A percentile compares a stretch with the other conserved stretches of the same genome.
These are phyloP conservation scores for Mortierella sp. DNA, from an alignment of 371 early-diverging fungal genomes.

Conservation along the genomic window DNA sequence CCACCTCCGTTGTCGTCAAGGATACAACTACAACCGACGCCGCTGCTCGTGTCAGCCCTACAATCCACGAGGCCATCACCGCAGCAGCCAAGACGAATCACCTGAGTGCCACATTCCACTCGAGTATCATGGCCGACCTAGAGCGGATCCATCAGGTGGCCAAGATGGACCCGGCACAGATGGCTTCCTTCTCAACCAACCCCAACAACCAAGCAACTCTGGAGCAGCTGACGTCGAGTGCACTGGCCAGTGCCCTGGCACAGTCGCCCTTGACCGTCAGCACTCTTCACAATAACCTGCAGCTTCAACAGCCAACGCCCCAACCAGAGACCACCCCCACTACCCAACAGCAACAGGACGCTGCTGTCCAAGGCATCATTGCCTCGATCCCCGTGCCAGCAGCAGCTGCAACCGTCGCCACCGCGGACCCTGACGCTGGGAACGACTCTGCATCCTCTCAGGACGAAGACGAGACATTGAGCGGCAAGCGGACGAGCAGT, in stretches of 20 bases:
- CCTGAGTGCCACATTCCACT: slow-evolving; percentile 37
- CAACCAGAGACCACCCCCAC: slow-evolving; percentile 26
- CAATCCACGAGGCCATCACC: slow-evolving; percentile 24
- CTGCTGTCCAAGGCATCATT: slow-evolving; percentile 42
- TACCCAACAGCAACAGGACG: slow-evolving; percentile 37
- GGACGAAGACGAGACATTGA: slow-evolving; percentile 37
- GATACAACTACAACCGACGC: background rate
- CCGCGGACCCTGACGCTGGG: slow-evolving; percentile 3
- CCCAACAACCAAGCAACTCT: slow-evolving; percentile 56
- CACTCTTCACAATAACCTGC: slow-evolving; percentile 38
- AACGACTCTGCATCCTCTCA: slow-evolving; percentile 40
- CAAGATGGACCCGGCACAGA: slow-evolving; percentile 53
- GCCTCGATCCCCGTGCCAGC: slow-evolving; percentile 21
- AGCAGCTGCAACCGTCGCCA: too few species aligned
- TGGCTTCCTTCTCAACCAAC: slow-evolving; percentile 54
- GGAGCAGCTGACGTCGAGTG: slow-evolving; percentile 57
- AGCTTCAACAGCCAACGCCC: slow-evolving; percentile 14
- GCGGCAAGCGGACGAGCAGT: slow-evolving; percentile 53
- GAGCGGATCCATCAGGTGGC: slow-evolving; percentile 52
- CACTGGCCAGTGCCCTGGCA: slow-evolving; percentile 50
- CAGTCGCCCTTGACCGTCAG: slow-evolving; percentile 36
- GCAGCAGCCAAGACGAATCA: slow-evolving; percentile 30
- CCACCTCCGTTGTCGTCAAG: background rate
- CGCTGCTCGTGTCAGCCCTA: slow-evolving; percentile 17
- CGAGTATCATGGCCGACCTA: slow-evolving; percentile 54